Evolutionary conservation across 1,284 basidiomycete species (phyloP), one percentile per base, ranked within the genome.

Genomic region (Pseudozyma sp.): DNA sequence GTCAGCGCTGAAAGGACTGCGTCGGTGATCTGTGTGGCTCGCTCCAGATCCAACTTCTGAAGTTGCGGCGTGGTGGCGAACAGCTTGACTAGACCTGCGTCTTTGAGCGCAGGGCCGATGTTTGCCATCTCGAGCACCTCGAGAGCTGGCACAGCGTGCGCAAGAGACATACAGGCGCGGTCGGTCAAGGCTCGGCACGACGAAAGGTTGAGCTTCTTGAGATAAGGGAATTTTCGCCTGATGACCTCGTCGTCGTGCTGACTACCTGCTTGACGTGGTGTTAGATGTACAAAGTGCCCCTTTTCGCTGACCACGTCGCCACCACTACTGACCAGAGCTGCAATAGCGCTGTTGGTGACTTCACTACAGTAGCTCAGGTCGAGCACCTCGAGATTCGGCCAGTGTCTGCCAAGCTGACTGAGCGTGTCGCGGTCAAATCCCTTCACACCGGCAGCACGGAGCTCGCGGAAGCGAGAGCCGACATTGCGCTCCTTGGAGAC

Each of bases 101-200:
- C 90, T 65, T 87, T 88, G 37, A 67, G 14, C 19, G 37, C 57
- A 19, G 61, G 29, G 8, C 74, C 69, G 14, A 93, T 89, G 7
- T 90, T 90, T 1, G 92, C 92, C 61, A 96, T 84, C 85, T 97
- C 94, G 39, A 97, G 86, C 54, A 90, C 88, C 80, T 92, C 90
- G n/a, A 97, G 87, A 51, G 87, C 82, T 0, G 94, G 93, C 7
- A 94, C 87, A 10, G 89, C 87, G 79, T 90, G 85, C 6, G 91
- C 90, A 29, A 97, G 86, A 77, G 91, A 89, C 7, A 89, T 87
- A 78, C 92, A 91, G 4, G 90, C 90, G 34, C 87, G 86, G 77
- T 94, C 90, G 0, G 92, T 93, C 63, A 97, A 86, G 52, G 90
- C 85, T 6, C 87, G 83, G 80, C 93, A 95, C n/a, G 85, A 87